Evolutionary conservation across 2,329 filamentous ascomycete species (phyloP).

Genomic region (Colletotrichum tofieldiae): DNA sequence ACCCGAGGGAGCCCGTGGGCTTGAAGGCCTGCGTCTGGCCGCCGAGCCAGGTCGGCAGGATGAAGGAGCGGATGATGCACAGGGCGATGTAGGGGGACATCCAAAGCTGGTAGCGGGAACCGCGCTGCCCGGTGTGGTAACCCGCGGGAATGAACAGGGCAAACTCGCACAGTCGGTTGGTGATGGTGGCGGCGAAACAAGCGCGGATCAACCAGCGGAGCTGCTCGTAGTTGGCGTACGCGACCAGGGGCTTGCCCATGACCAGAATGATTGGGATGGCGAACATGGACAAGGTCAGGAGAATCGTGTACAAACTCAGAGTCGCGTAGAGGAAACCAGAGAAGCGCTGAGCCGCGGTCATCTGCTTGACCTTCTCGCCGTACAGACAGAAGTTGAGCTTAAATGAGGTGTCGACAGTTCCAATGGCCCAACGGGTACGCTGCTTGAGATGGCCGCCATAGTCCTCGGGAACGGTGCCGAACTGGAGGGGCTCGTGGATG

Average conservation of each 20-base stretch:
- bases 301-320: conserved; percentile 70
- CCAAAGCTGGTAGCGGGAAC: conserved; percentile 71
- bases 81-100: conserved; percentile 75
- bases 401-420: conserved; percentile 71
- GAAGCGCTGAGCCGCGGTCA: conserved; percentile 71
- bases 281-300: conserved; percentile 69
- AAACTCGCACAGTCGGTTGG: conserved; percentile 70
- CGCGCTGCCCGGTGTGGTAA: conserved; percentile 72
- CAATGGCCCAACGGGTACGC: conserved; percentile 69
- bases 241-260: conserved; percentile 71
- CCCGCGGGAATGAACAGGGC: conserved; percentile 72
- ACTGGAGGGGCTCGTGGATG: conserved; percentile 73
- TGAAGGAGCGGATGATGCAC: conserved; percentile 70
- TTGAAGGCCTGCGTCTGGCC: conserved; percentile 73
- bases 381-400: conserved; percentile 74
- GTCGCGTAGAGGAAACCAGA: conserved; percentile 72
- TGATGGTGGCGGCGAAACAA: conserved; percentile 66
- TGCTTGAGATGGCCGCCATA: conserved; percentile 70
- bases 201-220: conserved; percentile 72
- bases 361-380: conserved; percentile 66
- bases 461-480: conserved; percentile 72
- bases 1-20: conserved; percentile 71
- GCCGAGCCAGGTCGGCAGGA: conserved; percentile 73
- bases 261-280: conserved; percentile 73
- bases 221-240: conserved; percentile 67